Evolutionary conservation across 164 flowering plant genomes (phyloP).

Genomic region (Magnolia kwangsiensis): DNA sequence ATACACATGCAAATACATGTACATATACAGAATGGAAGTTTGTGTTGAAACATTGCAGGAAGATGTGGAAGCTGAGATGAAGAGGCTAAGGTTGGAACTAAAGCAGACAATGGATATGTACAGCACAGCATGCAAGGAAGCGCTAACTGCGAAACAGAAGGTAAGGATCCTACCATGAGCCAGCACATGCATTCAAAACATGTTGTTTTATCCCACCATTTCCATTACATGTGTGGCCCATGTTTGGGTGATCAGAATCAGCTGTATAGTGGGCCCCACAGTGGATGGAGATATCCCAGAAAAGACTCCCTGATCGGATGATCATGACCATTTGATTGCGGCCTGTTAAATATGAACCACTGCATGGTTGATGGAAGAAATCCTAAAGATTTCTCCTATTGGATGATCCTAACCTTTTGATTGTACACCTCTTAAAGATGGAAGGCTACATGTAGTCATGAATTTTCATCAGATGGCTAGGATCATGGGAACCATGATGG

Average conservation of each 20-base stretch:
- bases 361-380: too few relatives aligned
- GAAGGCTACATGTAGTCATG: too few relatives aligned
- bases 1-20: not conserved
- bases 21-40: not conserved
- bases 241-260: not conserved
- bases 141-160: slow-evolving; percentile 63
- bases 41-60: slow-evolving; percentile 28
- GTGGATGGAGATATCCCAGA: not conserved
- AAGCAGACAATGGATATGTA: slow-evolving; percentile 79
- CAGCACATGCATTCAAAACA: not conserved
- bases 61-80: slow-evolving; percentile 67
- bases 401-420: too few relatives aligned
- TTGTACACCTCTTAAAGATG: too few relatives aligned
- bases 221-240: not conserved
- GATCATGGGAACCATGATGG: too few relatives aligned
- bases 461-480: too few relatives aligned
- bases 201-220: not conserved
- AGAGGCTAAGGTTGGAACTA: slow-evolving; percentile 61
- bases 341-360: too few relatives aligned
- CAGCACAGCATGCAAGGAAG: slow-evolving; percentile 71
- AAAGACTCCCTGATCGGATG: not conserved
- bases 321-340: not conserved
- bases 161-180: slow-evolving; percentile 19
- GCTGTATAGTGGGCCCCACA: not conserved
- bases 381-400: too few relatives aligned